Evolutionary conservation across 2,329 filamentous ascomycete genomes (phyloP).

Genomic region (Fusarium bactridioides): DNA sequence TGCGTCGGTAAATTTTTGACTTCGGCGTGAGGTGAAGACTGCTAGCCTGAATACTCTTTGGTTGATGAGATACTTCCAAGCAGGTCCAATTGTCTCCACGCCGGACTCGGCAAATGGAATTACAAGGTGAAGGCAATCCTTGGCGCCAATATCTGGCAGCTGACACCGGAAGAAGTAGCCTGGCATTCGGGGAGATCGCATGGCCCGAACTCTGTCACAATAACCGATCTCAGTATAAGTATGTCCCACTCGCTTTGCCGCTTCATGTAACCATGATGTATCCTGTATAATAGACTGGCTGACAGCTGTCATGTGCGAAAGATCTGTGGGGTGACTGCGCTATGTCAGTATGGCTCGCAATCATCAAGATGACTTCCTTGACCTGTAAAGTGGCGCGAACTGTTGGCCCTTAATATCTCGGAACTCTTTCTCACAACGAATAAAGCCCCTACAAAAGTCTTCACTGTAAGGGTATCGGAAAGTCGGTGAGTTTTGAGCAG

Average conservation of each 20-base stretch:
- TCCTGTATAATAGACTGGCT: constrained; percentile 18
- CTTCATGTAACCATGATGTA: not conserved
- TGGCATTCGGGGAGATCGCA: not conserved
- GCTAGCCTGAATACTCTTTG: not conserved
- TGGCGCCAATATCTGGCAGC: not conserved
- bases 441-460: not conserved
- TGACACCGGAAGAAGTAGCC: constrained; percentile 9
- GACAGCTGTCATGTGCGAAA: constrained; percentile 1
- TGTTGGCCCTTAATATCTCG: not conserved
- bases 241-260: not conserved
- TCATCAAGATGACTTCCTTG: rapidly evolving
- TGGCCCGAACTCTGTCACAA: too few species aligned
- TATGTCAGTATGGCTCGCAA: not conserved
- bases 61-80: not conserved
- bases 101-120: not conserved
- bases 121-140: not conserved
- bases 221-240: too few species aligned
- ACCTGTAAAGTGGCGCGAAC: not conserved
- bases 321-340: not conserved
- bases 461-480: not conserved
- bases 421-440: not conserved
- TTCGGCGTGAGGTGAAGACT: not conserved
- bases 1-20: not conserved
- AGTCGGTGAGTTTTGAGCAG: not conserved
- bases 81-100: not conserved